A percentile compares a stretch with the other conserved stretches of the same genome.
Conservation (phyloP, 164 flowering plant genomes). For the Taxillus chinensis region DNA sequence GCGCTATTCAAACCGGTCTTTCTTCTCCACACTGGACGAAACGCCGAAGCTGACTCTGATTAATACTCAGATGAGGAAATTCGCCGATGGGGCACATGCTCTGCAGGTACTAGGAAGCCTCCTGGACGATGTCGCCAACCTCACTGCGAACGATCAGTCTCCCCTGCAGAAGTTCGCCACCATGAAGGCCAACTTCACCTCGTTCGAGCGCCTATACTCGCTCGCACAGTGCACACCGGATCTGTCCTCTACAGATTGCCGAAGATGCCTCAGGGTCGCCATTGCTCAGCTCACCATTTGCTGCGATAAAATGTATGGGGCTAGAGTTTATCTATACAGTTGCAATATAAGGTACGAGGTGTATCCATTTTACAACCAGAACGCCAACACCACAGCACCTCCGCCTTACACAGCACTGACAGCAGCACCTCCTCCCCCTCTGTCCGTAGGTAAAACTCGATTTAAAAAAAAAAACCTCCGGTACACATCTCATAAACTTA, state of each 20-base stretch:
- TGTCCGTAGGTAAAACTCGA: too few species aligned
- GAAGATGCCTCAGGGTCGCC: not conserved
- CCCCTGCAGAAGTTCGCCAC: slow-evolving; percentile 18
- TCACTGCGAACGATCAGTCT: slow-evolving; percentile 9
- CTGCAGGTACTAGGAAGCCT: not conserved
- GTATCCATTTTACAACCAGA: not conserved
- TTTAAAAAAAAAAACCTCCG: too few species aligned
- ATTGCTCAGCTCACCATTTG: not conserved
- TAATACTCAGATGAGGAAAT: not conserved
- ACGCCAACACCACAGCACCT: not conserved
- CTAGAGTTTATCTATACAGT: not conserved
- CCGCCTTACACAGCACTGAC: not conserved
- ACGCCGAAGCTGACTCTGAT: not conserved
- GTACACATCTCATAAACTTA: too few species aligned
- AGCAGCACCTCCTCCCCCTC: too few species aligned
- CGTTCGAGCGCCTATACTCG: slow-evolving; percentile 20
- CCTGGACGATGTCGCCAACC: not conserved
- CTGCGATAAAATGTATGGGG: not conserved
- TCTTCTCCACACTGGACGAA: not conserved
- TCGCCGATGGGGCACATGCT: not conserved
- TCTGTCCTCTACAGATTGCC: slow-evolving; percentile 2
- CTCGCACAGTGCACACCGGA: slow-evolving; percentile 11
- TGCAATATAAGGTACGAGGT: not conserved
- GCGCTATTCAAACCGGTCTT: slow-evolving; percentile 1
- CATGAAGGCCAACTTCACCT: slow-evolving; percentile 15